A percentile compares a stretch with the other conserved stretches of the same genome.
These are phyloP conservation scores for Berberis vulgaris DNA, from an alignment of 164 flowering plant genomes.

Conservation along the genomic window DNA sequence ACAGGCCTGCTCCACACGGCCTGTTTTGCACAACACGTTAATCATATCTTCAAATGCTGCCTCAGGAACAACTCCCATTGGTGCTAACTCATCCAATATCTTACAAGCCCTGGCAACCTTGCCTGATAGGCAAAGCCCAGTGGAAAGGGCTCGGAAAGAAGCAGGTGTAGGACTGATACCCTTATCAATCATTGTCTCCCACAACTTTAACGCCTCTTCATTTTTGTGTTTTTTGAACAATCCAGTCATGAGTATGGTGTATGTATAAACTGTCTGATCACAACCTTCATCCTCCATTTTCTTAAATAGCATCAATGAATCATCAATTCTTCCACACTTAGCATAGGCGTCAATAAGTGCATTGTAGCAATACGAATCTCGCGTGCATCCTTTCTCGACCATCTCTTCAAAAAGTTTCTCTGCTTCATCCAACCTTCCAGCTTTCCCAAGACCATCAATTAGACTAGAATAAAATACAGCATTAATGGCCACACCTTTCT, in stretches of 20 bases:
- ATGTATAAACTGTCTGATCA: slow-evolving; percentile 80
- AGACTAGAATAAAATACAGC: slow-evolving; percentile 67
- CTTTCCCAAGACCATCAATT: slow-evolving; percentile 85
- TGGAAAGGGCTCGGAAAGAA: slow-evolving; percentile 73
- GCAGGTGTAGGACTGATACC: slow-evolving; percentile 88
- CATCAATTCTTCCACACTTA: slow-evolving; percentile 59
- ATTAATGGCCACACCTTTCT: slow-evolving; percentile 42
- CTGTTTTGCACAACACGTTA: slow-evolving; percentile 71
- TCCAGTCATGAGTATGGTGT: slow-evolving; percentile 73
- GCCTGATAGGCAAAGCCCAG: slow-evolving; percentile 89
- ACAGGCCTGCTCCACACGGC: slow-evolving; percentile 78
- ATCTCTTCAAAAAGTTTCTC: slow-evolving; percentile 72
- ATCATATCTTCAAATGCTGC: slow-evolving; percentile 90
- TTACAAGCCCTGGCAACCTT: slow-evolving; percentile 85
- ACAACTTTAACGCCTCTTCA: slow-evolving; percentile 83
- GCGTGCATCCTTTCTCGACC: slow-evolving; percentile 53
- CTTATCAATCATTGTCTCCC: slow-evolving; percentile 91
- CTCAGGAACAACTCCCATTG: slow-evolving; percentile 76
- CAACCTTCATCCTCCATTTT: slow-evolving; percentile 86
- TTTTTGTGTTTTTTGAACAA: slow-evolving; percentile 67
- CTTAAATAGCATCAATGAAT: slow-evolving; percentile 53
- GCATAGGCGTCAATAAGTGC: slow-evolving; percentile 72
- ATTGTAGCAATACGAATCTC: slow-evolving; percentile 91
- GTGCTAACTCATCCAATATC: slow-evolving; percentile 47
- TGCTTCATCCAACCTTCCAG: slow-evolving; percentile 73